These are phyloP conservation scores for Geotrichum aggregatum DNA, from an alignment of 1,139 yeast genomes.

Conservation along the genomic window DNA sequence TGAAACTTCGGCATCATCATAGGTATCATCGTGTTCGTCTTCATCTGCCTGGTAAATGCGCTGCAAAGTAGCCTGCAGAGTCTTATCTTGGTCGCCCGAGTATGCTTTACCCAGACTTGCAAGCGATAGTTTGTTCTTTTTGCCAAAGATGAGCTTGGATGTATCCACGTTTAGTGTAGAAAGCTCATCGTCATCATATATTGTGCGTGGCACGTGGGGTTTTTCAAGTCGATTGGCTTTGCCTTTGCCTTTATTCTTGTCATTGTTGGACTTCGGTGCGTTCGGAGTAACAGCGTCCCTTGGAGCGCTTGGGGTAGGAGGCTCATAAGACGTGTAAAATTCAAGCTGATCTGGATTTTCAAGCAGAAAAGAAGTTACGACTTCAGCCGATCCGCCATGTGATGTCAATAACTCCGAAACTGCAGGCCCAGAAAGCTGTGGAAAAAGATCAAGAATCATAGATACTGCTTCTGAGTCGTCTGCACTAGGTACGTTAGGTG, in stretches of 20 bases:
- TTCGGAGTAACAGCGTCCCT: slow-evolving; percentile 7
- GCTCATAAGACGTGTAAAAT: slow-evolving; percentile 24
- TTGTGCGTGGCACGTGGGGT: slow-evolving; percentile 22
- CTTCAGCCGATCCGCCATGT: slow-evolving; percentile 53
- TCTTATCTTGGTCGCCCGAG: slow-evolving; percentile 39
- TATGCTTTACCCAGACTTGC: slow-evolving; percentile 16
- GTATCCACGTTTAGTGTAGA: slow-evolving; percentile 32
- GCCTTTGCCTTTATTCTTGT: slow-evolving; percentile 23
- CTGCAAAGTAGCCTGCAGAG: slow-evolving; percentile 60
- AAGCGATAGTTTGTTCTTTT: slow-evolving; percentile 29
- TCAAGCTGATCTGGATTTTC: slow-evolving; percentile 53
- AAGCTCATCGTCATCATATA: slow-evolving; percentile 39
- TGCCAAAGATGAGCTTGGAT: slow-evolving; percentile 31
- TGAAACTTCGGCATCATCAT: slow-evolving; percentile 62
- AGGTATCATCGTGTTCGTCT: slow-evolving; percentile 79
- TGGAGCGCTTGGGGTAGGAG: slow-evolving; percentile 3
- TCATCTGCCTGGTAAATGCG: slow-evolving; percentile 70
- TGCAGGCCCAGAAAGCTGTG: slow-evolving; percentile 27
- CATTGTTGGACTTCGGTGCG: slow-evolving; percentile 8
- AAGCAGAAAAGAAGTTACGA: slow-evolving; percentile 54
- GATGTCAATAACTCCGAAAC: slow-evolving; percentile 41
- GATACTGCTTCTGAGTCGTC: slow-evolving; percentile 23
- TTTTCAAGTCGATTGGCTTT: slow-evolving; percentile 15
- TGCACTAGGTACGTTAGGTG: neutral
- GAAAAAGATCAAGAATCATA: slow-evolving; percentile 32